These are phyloP conservation scores for Cryphonectria nitschkei DNA, from an alignment of 2,329 filamentous ascomycete genomes.

Conservation along the genomic window DNA sequence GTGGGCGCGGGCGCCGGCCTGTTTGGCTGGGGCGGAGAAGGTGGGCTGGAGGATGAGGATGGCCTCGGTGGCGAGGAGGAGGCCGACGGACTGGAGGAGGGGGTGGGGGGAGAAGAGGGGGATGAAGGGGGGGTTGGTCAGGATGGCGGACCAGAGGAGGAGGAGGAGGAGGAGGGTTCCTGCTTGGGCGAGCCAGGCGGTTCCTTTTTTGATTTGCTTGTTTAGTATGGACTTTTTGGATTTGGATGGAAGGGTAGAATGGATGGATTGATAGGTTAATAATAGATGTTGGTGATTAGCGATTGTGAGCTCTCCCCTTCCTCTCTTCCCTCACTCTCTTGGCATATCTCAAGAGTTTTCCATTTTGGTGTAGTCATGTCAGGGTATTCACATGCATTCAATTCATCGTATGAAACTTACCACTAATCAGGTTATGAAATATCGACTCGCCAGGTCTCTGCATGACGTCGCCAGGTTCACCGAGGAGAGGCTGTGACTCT, in stretches of 20 bases:
- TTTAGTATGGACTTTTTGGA: slow-evolving; percentile 11
- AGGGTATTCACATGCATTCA: too few species aligned
- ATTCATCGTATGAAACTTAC: slow-evolving; percentile 49
- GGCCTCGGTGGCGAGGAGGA: slow-evolving; percentile 78
- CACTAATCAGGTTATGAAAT: slow-evolving; percentile 72
- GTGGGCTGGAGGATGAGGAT: slow-evolving; percentile 89
- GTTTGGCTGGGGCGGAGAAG: slow-evolving; percentile 74
- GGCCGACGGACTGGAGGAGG: slow-evolving; percentile 67
- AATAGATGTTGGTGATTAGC: too few species aligned
- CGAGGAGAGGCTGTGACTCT: slow-evolving; percentile 74
- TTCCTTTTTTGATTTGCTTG: slow-evolving; percentile 52
- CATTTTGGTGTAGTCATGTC: too few species aligned
- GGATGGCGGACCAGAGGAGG: slow-evolving; percentile 77
- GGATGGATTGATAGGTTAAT: too few species aligned
- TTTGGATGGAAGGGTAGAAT: slow-evolving; percentile 14
- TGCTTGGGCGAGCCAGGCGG: slow-evolving; percentile 77
- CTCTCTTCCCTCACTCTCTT: too few species aligned
- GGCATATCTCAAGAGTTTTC: too few species aligned
- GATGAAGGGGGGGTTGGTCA: slow-evolving; percentile 61
- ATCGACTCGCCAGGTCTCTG: slow-evolving; percentile 69
- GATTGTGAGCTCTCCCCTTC: neutral
- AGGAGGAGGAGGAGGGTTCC: slow-evolving; percentile 76
- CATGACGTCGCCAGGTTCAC: slow-evolving; percentile 71
- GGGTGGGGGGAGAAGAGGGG: slow-evolving; percentile 90
- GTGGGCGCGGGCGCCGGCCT: slow-evolving; percentile 47